Conservation (phyloP, 208 protist species). For the Angomonas ambiguus region DNA sequence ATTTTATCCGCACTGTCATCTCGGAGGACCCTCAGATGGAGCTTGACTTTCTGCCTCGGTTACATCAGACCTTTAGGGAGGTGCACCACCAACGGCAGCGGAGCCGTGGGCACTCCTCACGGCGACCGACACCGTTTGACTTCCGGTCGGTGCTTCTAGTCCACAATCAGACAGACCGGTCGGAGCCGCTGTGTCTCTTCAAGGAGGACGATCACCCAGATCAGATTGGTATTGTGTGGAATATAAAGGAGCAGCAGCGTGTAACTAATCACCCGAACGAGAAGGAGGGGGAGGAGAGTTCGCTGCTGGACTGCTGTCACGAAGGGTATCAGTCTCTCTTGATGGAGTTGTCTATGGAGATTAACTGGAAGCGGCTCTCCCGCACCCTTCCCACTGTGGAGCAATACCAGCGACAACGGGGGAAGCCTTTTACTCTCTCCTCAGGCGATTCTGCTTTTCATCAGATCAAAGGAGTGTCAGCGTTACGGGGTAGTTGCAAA, state of each 20-base stretch:
- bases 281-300: conserved; percentile 6
- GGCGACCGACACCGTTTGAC: conserved; percentile 33
- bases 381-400: conserved; percentile 21
- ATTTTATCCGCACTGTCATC: conserved; percentile 73
- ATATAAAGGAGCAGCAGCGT: conserved; percentile 21
- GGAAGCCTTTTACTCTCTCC: conserved; percentile 10
- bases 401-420: conserved; percentile 10
- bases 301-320: conserved; percentile 68
- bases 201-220: conserved; percentile 11
- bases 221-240: conserved; percentile 46
- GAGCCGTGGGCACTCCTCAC: background rate
- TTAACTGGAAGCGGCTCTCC: conserved; percentile 35
- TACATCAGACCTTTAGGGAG: conserved; percentile 43
- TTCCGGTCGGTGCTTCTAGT: conserved; percentile 75
- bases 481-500: conserved; percentile 64
- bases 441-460: conserved; percentile 53
- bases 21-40: conserved; percentile 60
- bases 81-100: background rate
- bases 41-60: conserved; percentile 49
- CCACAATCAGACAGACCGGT: conserved; percentile 59
- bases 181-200: conserved; percentile 40
- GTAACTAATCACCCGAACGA: too few species aligned
- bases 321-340: conserved; percentile 65
- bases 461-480: conserved; percentile 42
- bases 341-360: conserved; percentile 53